Conservation (phyloP, 306 rosid genomes). For the Quercus rubra region DNA sequence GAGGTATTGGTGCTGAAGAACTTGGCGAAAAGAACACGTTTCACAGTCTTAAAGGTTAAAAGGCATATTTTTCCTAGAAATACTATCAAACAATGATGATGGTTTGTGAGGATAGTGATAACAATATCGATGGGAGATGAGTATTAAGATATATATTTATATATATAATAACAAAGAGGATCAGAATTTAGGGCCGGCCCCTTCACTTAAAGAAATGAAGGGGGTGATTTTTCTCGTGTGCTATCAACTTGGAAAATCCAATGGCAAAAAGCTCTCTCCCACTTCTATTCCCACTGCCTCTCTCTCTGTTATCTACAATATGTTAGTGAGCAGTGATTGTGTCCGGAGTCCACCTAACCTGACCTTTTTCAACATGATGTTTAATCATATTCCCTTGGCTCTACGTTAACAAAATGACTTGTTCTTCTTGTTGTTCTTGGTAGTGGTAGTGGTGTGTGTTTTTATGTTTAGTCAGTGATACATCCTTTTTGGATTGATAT, state of each 20-base stretch:
- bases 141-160: background rate
- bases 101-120: background rate
- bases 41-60: background rate
- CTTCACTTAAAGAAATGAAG: slow-evolving; percentile 1
- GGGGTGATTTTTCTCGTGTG: background rate
- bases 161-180: background rate
- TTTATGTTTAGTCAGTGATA: background rate
- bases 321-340: slow-evolving; percentile 29
- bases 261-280: background rate
- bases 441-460: background rate
- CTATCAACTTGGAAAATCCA: slow-evolving; percentile 18
- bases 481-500: background rate
- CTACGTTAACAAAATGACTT: background rate
- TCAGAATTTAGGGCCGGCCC: slow-evolving; percentile 17
- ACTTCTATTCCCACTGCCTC: background rate
- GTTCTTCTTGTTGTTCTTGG: background rate
- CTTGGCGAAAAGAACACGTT: background rate
- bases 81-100: slow-evolving; percentile 4
- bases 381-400: background rate
- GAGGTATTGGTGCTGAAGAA: background rate
- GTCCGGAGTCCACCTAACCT: slow-evolving; percentile 24
- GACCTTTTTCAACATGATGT: background rate
- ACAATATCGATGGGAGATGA: slow-evolving; percentile 7
- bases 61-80: background rate
- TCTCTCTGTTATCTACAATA: slow-evolving; percentile 3